Percentiles rank a stretch among this genome's conserved stretches.
Evolutionary conservation across 2,329 filamentous ascomycete genomes (phyloP).

Genomic region (Colletotrichum tabaci): DNA sequence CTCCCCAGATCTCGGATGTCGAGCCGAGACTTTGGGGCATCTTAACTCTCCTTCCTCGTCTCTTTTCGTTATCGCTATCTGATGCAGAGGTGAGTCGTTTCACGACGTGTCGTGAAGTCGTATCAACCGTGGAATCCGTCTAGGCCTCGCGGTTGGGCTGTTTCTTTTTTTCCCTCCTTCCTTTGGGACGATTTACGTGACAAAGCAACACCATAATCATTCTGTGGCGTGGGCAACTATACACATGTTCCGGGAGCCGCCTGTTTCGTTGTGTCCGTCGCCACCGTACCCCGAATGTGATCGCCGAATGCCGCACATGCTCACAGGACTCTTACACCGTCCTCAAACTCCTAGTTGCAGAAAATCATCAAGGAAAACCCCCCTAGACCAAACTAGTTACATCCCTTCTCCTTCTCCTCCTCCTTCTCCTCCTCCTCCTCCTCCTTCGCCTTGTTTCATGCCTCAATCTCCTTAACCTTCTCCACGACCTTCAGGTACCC

Average conservation of each 20-base stretch:
- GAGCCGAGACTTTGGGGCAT: background rate
- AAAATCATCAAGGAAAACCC: background rate
- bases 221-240: no score
- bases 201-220: no score
- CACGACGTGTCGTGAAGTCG: no score
- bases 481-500: conserved; percentile 64
- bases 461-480: conserved; percentile 66
- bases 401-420: no score
- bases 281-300: background rate
- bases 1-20: background rate
- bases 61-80: background rate
- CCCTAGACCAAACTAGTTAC: background rate
- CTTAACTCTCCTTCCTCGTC: no score
- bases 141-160: no score
- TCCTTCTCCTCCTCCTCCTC: background rate
- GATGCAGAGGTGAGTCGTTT: background rate
- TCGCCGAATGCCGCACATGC: background rate
- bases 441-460: conserved; percentile 35
- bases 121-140: no score
- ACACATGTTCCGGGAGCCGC: background rate
- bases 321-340: background rate
- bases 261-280: background rate
- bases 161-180: no score
- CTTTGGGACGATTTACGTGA: no score
- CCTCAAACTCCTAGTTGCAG: background rate